phyloP scores from a whole-genome alignment of 768 basidiomycete genomes.

The Epithele typhae region DNA sequence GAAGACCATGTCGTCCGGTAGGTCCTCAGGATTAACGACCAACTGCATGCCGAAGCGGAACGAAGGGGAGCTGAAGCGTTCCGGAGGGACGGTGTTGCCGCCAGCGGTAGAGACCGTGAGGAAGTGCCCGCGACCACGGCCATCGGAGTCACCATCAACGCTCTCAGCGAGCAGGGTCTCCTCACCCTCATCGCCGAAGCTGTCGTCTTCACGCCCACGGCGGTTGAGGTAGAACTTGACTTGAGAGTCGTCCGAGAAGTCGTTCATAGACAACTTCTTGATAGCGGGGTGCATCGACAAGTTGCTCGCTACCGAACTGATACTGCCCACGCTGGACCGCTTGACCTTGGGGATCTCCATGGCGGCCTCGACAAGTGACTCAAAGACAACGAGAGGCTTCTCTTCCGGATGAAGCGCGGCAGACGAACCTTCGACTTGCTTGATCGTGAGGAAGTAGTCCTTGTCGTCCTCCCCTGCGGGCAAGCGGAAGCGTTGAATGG shows the following conservation, averaged over 20 bases:
- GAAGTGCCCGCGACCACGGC: slow-evolving; percentile 28
- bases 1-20: slow-evolving; percentile 94
- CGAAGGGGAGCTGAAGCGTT: slow-evolving; percentile 80
- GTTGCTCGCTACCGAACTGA: slow-evolving; percentile 90
- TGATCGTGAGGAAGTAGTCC: slow-evolving; percentile 87
- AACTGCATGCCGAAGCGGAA: slow-evolving; percentile 84
- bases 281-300: slow-evolving; percentile 95
- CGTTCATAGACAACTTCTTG: slow-evolving; percentile 91
- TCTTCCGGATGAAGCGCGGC: slow-evolving; percentile 69
- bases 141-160: slow-evolving; percentile 27
- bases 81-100: slow-evolving; percentile 49
- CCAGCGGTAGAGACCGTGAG: slow-evolving; percentile 37
- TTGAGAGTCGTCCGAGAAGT: slow-evolving; percentile 94
- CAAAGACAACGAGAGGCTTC: slow-evolving; percentile 86
- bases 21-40: slow-evolving; percentile 82
- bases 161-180: slow-evolving; percentile 36
- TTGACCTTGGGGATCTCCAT: slow-evolving; percentile 84
- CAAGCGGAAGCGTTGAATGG: slow-evolving; percentile 90
- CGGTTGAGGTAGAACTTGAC: slow-evolving; percentile 96
- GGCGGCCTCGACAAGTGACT: slow-evolving; percentile 77
- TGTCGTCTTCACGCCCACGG: slow-evolving; percentile 41
- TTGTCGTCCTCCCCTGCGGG: slow-evolving; percentile 52
- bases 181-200: slow-evolving; percentile 39
- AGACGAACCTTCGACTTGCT: slow-evolving; percentile 86
- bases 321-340: slow-evolving; percentile 88